Conservation (phyloP, 441 rosid genomes). For the Erysimum pusillum region DNA sequence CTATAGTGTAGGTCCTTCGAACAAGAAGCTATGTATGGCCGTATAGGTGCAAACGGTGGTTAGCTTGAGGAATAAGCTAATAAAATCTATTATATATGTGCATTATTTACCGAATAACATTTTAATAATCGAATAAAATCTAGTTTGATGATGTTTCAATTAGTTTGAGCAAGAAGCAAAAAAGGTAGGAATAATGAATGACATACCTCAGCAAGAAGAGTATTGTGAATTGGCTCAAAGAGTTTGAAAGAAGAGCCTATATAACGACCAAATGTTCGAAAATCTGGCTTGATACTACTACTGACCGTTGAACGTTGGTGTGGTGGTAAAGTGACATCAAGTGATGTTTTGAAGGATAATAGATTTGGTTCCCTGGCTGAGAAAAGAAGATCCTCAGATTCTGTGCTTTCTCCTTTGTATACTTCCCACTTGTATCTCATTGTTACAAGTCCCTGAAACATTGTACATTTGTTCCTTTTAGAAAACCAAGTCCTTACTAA, state of each 20-base stretch:
- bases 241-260: conserved; percentile 64
- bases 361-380: conserved; percentile 53
- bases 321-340: conserved; percentile 53
- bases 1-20: background rate
- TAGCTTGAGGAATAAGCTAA: background rate
- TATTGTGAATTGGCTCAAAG: conserved; percentile 48
- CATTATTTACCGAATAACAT: background rate
- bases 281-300: conserved; percentile 46
- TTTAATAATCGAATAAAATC: background rate
- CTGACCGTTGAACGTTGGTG: conserved; percentile 31
- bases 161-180: conserved; percentile 8
- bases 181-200: background rate
- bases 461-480: background rate
- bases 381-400: conserved; percentile 45
- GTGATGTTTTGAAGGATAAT: conserved; percentile 54
- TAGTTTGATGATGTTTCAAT: background rate
- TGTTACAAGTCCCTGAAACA: conserved; percentile 47
- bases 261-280: conserved; percentile 54
- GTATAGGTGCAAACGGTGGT: background rate
- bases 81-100: background rate
- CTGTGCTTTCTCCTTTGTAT: conserved; percentile 55
- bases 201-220: conserved; percentile 67
- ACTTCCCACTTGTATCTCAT: conserved; percentile 61
- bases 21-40: background rate
- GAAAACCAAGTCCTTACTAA: background rate